phyloP scores from a whole-genome alignment of 768 basidiomycete genomes.

The Boletus rex-veris region DNA sequence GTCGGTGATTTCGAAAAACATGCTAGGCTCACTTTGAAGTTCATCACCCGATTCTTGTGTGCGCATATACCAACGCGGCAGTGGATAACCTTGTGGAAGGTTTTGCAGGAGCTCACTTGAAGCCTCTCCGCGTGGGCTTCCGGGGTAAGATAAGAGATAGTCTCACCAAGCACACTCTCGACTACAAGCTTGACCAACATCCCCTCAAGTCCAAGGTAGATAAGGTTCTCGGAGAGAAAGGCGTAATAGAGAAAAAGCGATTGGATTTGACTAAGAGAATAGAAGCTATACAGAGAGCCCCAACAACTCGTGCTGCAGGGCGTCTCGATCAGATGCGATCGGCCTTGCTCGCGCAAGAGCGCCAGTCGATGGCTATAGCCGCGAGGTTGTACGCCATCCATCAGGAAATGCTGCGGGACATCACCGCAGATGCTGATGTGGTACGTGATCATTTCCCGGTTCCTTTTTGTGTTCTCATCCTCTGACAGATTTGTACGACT shows the following conservation, averaged over 20 bases:
- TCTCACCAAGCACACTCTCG: slow-evolving; percentile 57
- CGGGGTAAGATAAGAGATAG: slow-evolving; percentile 56
- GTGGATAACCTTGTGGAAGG: slow-evolving; percentile 89
- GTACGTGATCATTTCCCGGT: slow-evolving; percentile 41
- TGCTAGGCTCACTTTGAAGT: slow-evolving; percentile 72
- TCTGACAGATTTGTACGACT: slow-evolving; percentile 74
- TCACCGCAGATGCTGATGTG: slow-evolving; percentile 67
- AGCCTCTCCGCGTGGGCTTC: slow-evolving; percentile 74
- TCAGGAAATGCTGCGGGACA: slow-evolving; percentile 60
- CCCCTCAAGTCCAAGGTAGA: slow-evolving; percentile 46
- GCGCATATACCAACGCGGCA: slow-evolving; percentile 91
- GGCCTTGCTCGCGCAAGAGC: slow-evolving; percentile 25
- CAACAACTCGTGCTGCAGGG: slow-evolving; percentile 9
- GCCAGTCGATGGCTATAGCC: slow-evolving; percentile 32
- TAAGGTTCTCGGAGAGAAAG: slow-evolving; percentile 39
- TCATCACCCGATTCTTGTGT: slow-evolving; percentile 81
- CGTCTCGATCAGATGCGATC: slow-evolving; percentile 32
- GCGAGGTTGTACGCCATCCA: slow-evolving; percentile 51
- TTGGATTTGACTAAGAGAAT: slow-evolving; percentile 28
- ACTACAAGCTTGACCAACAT: slow-evolving; percentile 61
- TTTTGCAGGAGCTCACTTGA: slow-evolving; percentile 55
- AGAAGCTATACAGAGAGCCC: slow-evolving; percentile 14
- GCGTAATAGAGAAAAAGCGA: slow-evolving; percentile 24
- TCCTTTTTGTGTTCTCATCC: neutral
- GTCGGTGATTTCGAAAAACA: neutral